phyloP scores from a whole-genome alignment of 257 asterid genomes.

The Solanum lycopersicoides region DNA sequence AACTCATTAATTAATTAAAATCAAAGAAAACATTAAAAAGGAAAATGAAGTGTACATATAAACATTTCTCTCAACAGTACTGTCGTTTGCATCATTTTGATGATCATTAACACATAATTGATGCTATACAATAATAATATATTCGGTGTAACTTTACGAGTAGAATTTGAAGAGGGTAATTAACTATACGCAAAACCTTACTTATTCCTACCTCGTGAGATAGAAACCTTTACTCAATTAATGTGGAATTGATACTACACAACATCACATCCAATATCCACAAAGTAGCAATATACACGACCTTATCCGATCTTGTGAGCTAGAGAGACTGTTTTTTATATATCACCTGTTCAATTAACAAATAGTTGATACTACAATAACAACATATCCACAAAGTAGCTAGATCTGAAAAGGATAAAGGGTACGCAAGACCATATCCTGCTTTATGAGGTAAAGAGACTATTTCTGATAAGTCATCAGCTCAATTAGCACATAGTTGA shows the following conservation, averaged over 20 bases:
- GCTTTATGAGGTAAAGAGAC: not conserved
- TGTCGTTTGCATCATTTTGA: not conserved
- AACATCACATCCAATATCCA: not conserved
- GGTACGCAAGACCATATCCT: no score
- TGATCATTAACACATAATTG: not conserved
- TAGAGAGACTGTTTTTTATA: not conserved
- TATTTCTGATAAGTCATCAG: no score
- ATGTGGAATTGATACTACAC: not conserved
- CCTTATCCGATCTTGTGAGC: not conserved
- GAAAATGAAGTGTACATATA: not conserved
- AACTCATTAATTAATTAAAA: not conserved
- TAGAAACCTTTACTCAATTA: not conserved
- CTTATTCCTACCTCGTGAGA: not conserved
- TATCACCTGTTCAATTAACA: not conserved
- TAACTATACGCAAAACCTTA: not conserved
- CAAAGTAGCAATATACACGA: not conserved
- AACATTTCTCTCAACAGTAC: not conserved
- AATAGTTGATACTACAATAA: not conserved
- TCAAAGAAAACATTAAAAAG: not conserved
- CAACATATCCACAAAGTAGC: not conserved
- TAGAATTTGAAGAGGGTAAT: no score
- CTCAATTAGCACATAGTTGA: not conserved
- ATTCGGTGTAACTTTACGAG: fast-evolving
- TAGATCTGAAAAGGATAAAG: not conserved
- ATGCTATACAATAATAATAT: not conserved